A percentile compares a stretch with the other conserved stretches of the same genome.
These are phyloP conservation scores for Aureobasidium subglaciale DNA, from an alignment of 2,329 filamentous ascomycete species.

Conservation along the genomic window DNA sequence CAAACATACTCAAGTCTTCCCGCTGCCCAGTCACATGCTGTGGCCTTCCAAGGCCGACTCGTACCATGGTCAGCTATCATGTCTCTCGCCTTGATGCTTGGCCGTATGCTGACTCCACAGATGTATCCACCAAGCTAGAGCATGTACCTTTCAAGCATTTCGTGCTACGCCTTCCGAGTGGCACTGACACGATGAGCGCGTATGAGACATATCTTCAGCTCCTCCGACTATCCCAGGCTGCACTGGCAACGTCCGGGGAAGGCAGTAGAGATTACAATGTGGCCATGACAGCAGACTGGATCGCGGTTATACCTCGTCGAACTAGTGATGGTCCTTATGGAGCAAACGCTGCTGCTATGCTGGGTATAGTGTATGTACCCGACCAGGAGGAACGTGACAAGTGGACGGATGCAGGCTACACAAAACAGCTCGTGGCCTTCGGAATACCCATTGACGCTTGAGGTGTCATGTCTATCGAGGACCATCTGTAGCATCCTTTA, in stretches of 20 bases:
- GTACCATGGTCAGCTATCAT: slow-evolving; percentile 7
- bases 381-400: slow-evolving; percentile 5
- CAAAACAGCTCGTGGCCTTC: slow-evolving; percentile 7
- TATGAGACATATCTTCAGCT: slow-evolving; percentile 20
- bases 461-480: background rate
- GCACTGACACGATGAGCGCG: slow-evolving; percentile 13
- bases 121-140: background rate
- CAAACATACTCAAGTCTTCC: slow-evolving; percentile 41
- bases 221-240: background rate
- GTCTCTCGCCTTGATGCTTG: background rate
- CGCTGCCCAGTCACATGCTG: slow-evolving; percentile 23
- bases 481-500: background rate
- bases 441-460: slow-evolving; percentile 11
- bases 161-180: slow-evolving; percentile 3
- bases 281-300: slow-evolving; percentile 27
- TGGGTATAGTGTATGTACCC: slow-evolving; percentile 26
- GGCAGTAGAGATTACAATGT: slow-evolving; percentile 29
- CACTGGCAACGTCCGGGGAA: slow-evolving; percentile 13
- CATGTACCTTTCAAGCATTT: slow-evolving; percentile 16
- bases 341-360: slow-evolving; percentile 32
- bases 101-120: background rate
- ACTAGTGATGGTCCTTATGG: slow-evolving; percentile 22
- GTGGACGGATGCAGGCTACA: slow-evolving; percentile 13
- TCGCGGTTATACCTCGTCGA: slow-evolving; percentile 30
- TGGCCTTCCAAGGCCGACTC: slow-evolving; percentile 19